A percentile compares a stretch with the other conserved stretches of the same genome.
Conservation (phyloP, 1,139 yeast genomes). For the Kodamaea alishanica region DNA sequence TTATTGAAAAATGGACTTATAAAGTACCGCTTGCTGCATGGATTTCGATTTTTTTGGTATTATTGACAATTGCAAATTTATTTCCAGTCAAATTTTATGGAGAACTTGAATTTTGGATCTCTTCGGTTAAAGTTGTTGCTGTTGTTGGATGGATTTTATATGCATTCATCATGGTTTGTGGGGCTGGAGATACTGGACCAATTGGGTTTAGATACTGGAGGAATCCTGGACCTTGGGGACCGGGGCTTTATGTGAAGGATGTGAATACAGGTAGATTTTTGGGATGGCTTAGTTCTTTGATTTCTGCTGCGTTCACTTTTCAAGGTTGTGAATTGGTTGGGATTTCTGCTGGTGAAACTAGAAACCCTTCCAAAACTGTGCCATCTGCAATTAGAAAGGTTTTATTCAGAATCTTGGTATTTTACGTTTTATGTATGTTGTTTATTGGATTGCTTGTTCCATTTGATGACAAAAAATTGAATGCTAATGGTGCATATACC, state of each 20-base stretch:
- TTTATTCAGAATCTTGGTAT: constrained; percentile 71
- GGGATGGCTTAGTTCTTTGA: constrained; percentile 62
- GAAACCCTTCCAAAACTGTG: constrained; percentile 75
- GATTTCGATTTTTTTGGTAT: constrained; percentile 67
- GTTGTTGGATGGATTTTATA: constrained; percentile 68
- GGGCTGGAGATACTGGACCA: constrained; percentile 66
- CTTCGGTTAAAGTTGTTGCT: constrained; percentile 64
- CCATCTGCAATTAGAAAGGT: constrained; percentile 85
- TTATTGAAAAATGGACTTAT: constrained; percentile 70
- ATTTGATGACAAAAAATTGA: constrained; percentile 54
- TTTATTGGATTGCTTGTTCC: constrained; percentile 85
- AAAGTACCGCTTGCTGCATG: constrained; percentile 72
- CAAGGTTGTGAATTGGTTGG: constrained; percentile 83
- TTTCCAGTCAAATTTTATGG: constrained; percentile 65
- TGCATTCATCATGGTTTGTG: constrained; percentile 68
- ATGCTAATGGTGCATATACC: constrained; percentile 27
- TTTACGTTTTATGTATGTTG: constrained; percentile 75
- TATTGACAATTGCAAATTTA: constrained; percentile 49
- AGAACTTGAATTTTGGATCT: constrained; percentile 61
- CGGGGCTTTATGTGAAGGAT: constrained; percentile 47
- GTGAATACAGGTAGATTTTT: constrained; percentile 55
- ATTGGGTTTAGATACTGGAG: constrained; percentile 90
- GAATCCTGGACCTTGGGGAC: constrained; percentile 85
- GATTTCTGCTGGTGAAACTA: constrained; percentile 84
- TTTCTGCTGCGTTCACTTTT: constrained; percentile 74